Evolutionary conservation across 2,329 filamentous ascomycete genomes (phyloP), one percentile per base, ranked within the genome.

Genomic region (Curvularia verruculosa): DNA sequence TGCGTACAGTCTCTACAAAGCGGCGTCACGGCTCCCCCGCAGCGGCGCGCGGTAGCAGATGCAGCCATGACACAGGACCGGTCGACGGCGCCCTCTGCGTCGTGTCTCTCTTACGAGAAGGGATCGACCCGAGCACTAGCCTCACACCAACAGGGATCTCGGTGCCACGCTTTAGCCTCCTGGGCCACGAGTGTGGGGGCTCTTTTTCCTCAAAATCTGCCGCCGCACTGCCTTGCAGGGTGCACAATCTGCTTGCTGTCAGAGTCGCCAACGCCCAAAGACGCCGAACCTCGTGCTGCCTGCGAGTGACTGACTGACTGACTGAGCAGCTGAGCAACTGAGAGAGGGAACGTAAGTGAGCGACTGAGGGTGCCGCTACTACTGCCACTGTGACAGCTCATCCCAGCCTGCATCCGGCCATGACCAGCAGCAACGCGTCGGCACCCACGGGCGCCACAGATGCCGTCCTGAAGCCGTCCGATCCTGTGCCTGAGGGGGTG

Each of bases 401-500:
- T 28, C 44, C 15, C 26, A 21, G 5, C 34, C 2, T 18, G 39
- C 44, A 31, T 18, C 23, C 34, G 12, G 39, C 54, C 29, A 57
- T 54, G 54, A 50, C 54, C 21, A 57, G 50, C 37, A 62, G 55
- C 58, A 62, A 54, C 58, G 49, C 60, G 49, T 51, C 64, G 64
- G 79, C 79, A 46, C 81, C 81, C 13, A 63, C 75, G 7, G 75
- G 72, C 64, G 81, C 80, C 61, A 91, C 88, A 46, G 87, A 90
- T 75, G 94, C 94, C 28, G 94, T 98, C 45, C 83, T 98, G 49
- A 89, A 94, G 66, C 84, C 89, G 48, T 97, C 94, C 1, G 88
- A 90, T 55, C 89, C 91, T 52, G 87, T 96, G 74, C 91, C 94
- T 15, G 84, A 87, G 52, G 89, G 84, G 45, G 86, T 91, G n/a